Conservation (phyloP, 331 rosid species). For the Arachis monticola region DNA sequence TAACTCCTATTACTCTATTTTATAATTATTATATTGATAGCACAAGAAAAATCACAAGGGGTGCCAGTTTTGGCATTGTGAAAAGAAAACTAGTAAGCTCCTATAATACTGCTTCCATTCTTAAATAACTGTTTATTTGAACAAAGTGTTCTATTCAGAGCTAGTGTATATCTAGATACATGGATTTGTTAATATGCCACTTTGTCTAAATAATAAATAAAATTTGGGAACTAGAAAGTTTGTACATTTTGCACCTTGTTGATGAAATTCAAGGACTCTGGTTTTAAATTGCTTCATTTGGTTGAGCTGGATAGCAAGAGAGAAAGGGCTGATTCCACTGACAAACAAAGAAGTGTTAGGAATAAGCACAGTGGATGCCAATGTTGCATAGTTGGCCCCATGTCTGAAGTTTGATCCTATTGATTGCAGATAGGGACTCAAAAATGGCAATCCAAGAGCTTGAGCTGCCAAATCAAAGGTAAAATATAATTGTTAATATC, state of each 20-base stretch:
- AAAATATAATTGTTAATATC: background rate
- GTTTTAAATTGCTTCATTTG: conserved; percentile 52
- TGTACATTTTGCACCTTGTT: conserved; percentile 35
- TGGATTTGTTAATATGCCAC: no score
- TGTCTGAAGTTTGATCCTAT: conserved; percentile 47
- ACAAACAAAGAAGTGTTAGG: conserved; percentile 52
- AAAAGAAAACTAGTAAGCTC: background rate
- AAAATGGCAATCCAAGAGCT: conserved; percentile 52
- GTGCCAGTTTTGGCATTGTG: background rate
- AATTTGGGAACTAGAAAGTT: background rate
- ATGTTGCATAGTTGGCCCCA: conserved; percentile 56
- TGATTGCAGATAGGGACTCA: conserved; percentile 63
- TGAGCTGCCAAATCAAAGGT: conserved; percentile 45
- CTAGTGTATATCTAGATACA: no score
- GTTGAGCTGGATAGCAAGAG: conserved; percentile 57
- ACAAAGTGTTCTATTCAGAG: no score
- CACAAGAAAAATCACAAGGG: no score
- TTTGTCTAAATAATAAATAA: no score
- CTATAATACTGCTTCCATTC: background rate
- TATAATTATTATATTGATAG: no score
- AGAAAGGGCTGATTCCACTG: conserved; percentile 54
- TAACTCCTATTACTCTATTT: no score
- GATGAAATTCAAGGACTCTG: conserved; percentile 29
- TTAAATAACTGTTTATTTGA: no score
- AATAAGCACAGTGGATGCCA: conserved; percentile 58